These are phyloP conservation scores for Torrubiellomyces zombiae DNA, from an alignment of 2,329 filamentous ascomycete genomes.

Conservation along the genomic window DNA sequence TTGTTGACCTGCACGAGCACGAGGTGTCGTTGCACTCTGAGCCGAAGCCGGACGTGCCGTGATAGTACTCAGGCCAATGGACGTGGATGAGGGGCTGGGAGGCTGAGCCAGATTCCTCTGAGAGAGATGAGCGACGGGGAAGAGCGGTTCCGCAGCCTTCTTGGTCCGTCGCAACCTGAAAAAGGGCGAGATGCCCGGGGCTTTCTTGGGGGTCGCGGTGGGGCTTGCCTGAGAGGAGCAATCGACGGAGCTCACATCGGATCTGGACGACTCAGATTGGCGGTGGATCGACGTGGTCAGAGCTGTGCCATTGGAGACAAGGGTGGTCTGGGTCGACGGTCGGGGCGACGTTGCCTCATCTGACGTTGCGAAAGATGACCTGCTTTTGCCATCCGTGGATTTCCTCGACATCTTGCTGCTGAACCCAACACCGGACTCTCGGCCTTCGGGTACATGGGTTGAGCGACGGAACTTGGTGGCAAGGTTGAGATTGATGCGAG, in stretches of 20 bases:
- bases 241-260: slow-evolving; percentile 67
- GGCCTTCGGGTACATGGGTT: slow-evolving; percentile 24
- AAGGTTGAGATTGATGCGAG: slow-evolving; percentile 37
- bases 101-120: slow-evolving; percentile 35
- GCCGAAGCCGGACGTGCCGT: slow-evolving; percentile 20
- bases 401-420: slow-evolving; percentile 14
- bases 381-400: slow-evolving; percentile 21
- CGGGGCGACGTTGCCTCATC: slow-evolving; percentile 34
- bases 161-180: slow-evolving; percentile 68
- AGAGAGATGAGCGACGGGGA: slow-evolving; percentile 74
- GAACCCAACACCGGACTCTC: too few relatives aligned
- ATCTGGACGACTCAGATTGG: slow-evolving; percentile 63
- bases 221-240: slow-evolving; percentile 41
- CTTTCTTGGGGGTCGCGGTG: slow-evolving; percentile 41
- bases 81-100: slow-evolving; percentile 21
- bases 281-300: slow-evolving; percentile 32
- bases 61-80: slow-evolving; percentile 19
- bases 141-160: slow-evolving; percentile 59
- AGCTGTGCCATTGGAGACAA: slow-evolving; percentile 18
- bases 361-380: slow-evolving; percentile 22
- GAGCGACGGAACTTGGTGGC: slow-evolving; percentile 35
- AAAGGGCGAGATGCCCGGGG: slow-evolving; percentile 51
- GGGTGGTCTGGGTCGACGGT: slow-evolving; percentile 13
- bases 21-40: slow-evolving; percentile 12
- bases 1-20: slow-evolving; percentile 8